Conservation (phyloP, 768 basidiomycete species). For the Kwoniella mangroviensis region DNA sequence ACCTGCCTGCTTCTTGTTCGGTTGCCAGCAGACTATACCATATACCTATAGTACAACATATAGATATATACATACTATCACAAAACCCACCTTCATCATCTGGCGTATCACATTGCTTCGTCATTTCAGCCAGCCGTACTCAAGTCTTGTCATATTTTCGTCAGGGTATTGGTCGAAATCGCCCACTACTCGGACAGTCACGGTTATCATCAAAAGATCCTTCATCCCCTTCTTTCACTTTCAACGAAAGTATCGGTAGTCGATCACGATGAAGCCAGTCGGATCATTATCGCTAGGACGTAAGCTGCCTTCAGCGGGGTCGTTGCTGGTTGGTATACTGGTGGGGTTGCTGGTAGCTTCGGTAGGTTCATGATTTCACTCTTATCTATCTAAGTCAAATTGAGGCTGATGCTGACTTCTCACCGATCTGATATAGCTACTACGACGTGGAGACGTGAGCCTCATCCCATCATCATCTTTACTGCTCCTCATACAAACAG, state of each 20-base stretch:
- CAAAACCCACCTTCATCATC: no score
- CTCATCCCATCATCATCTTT: no score
- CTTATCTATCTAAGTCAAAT: not conserved
- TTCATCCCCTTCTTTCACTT: not conserved
- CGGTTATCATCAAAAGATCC: not conserved
- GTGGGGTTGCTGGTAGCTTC: constrained; percentile 53
- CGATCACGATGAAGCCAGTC: constrained; percentile 26
- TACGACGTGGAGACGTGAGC: constrained; percentile 49
- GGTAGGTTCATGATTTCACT: constrained; percentile 45
- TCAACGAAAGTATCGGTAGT: not conserved
- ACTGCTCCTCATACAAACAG: no score
- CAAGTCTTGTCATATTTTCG: no score
- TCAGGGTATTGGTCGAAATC: not conserved
- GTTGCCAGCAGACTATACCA: no score
- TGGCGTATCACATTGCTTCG: no score
- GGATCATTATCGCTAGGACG: constrained; percentile 38
- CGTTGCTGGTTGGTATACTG: constrained; percentile 50
- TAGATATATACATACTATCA: no score
- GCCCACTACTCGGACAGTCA: not conserved
- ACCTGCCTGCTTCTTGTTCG: not conserved
- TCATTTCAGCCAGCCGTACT: no score
- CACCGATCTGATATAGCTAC: constrained; percentile 26
- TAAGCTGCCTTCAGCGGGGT: constrained; percentile 52
- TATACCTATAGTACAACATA: no score
- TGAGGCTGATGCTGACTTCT: not conserved